phyloP scores from a whole-genome alignment of 2,329 filamentous ascomycete species.

The Arthrinium puccinioides region DNA sequence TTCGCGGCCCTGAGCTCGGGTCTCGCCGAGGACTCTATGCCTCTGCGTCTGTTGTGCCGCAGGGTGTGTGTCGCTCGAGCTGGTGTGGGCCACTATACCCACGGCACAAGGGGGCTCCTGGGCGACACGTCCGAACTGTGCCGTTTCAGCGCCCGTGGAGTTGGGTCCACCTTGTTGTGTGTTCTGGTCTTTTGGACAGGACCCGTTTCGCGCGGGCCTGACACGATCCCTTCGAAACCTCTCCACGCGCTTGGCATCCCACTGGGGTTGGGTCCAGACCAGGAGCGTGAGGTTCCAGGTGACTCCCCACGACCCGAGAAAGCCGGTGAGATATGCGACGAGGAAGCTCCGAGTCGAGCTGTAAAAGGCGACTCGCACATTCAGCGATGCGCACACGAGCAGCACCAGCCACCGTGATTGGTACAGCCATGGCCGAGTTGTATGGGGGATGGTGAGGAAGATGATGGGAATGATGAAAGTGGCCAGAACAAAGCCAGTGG shows the following conservation, averaged over 20 bases:
- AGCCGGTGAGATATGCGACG: slow-evolving; percentile 40
- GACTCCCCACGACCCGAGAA: slow-evolving; percentile 43
- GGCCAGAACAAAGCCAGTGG: too few species aligned
- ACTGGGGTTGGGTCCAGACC: slow-evolving; percentile 49
- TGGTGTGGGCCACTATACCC: too few species aligned
- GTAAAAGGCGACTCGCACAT: slow-evolving; percentile 31
- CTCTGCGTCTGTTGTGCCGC: too few species aligned
- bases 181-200: too few species aligned
- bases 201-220: too few species aligned
- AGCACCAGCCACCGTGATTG: slow-evolving; percentile 42
- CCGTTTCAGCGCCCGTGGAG: too few species aligned
- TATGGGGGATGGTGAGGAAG: slow-evolving; percentile 51
- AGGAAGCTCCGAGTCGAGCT: slow-evolving; percentile 46
- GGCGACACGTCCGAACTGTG: too few species aligned
- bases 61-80: too few species aligned
- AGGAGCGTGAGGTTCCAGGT: slow-evolving; percentile 42
- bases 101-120: too few species aligned
- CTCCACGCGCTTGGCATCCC: slow-evolving; percentile 44
- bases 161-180: too few species aligned
- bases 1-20: too few species aligned
- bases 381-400: slow-evolving; percentile 32
- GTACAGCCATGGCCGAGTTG: slow-evolving; percentile 41
- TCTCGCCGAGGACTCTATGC: too few species aligned
- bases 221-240: slow-evolving; percentile 19
- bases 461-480: slow-evolving; percentile 40